Conservation (phyloP, 768 basidiomycete species). For the Lactarius hengduanensis region DNA sequence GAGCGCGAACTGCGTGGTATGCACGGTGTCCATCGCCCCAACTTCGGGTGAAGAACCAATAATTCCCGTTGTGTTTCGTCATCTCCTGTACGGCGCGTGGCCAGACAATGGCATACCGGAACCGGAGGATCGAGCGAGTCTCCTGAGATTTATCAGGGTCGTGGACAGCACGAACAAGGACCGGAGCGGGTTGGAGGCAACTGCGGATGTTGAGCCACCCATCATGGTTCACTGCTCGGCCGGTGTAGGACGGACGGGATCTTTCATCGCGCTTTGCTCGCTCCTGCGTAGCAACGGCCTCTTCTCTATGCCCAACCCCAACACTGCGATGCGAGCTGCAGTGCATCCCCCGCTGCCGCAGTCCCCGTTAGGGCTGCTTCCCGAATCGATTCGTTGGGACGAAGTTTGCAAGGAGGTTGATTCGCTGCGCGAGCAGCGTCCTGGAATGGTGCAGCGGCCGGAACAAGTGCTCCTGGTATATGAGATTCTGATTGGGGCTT, state of each 20-base stretch:
- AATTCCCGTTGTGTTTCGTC: slow-evolving; percentile 54
- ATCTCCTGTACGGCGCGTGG: slow-evolving; percentile 75
- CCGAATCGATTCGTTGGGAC: slow-evolving; percentile 50
- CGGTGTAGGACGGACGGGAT: slow-evolving; percentile 83
- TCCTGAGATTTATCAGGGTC: slow-evolving; percentile 62
- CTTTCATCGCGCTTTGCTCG: slow-evolving; percentile 79
- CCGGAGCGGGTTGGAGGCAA: slow-evolving; percentile 32
- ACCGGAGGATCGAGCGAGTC: slow-evolving; percentile 53
- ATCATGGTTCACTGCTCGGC: slow-evolving; percentile 84
- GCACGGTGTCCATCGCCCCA: slow-evolving; percentile 55
- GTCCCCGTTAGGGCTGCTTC: slow-evolving; percentile 60
- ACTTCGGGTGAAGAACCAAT: slow-evolving; percentile 30
- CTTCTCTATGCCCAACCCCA: slow-evolving; percentile 24
- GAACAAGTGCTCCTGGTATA: slow-evolving; percentile 70
- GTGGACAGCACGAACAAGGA: slow-evolving; percentile 63
- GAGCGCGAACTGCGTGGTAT: slow-evolving; percentile 60
- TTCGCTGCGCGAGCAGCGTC: slow-evolving; percentile 74
- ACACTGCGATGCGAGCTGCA: slow-evolving; percentile 31
- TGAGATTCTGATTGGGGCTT: slow-evolving; percentile 43
- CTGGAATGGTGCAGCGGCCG: slow-evolving; percentile 74
- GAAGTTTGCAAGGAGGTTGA: slow-evolving; percentile 71
- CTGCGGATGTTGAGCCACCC: slow-evolving; percentile 62
- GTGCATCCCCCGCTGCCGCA: slow-evolving; percentile 38
- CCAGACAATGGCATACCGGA: slow-evolving; percentile 83
- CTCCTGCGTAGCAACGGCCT: slow-evolving; percentile 63